Conservation (phyloP, 371 early-diverging fungal species). For the Mortierella sp. region DNA sequence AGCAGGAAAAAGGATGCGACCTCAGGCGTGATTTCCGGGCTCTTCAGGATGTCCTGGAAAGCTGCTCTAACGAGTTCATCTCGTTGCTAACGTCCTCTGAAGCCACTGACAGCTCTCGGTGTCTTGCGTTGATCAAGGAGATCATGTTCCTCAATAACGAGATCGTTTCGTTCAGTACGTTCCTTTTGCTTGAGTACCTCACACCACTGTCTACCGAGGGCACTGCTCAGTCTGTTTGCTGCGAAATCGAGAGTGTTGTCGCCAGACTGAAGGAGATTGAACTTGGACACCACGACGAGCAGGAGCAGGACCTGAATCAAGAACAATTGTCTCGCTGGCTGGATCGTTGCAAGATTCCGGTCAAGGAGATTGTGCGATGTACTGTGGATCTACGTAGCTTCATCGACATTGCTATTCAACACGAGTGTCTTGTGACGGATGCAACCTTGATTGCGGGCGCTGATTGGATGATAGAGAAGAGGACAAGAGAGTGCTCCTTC, state of each 20-base stretch:
- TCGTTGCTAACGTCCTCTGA: conserved; percentile 12
- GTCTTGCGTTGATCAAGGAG: conserved; percentile 35
- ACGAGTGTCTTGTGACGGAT: conserved; percentile 47
- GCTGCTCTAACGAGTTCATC: conserved; percentile 22
- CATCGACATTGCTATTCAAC: conserved; percentile 42
- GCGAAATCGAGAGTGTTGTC: conserved; percentile 35
- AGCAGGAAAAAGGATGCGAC: conserved; percentile 43
- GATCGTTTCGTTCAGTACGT: conserved; percentile 35
- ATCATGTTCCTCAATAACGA: conserved; percentile 40
- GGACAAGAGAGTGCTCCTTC: conserved; percentile 46
- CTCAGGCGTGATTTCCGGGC: conserved; percentile 40
- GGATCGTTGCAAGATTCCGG: conserved; percentile 20
- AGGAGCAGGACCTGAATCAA: conserved; percentile 13
- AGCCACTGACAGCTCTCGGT: neutral
- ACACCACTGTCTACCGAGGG: conserved; percentile 25
- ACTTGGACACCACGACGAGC: conserved; percentile 5
- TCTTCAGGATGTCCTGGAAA: conserved; percentile 32
- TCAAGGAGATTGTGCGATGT: conserved; percentile 41
- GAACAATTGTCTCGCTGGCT: conserved; percentile 8
- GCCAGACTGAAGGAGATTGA: conserved; percentile 26
- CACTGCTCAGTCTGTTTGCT: conserved; percentile 27
- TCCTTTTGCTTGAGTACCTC: conserved; percentile 32
- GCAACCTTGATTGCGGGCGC: conserved; percentile 34
- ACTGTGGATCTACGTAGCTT: conserved; percentile 41
- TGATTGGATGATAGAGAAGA: conserved; percentile 49